These are phyloP conservation scores for Epichloe scottii DNA, from an alignment of 2,329 filamentous ascomycete genomes.

Conservation along the genomic window DNA sequence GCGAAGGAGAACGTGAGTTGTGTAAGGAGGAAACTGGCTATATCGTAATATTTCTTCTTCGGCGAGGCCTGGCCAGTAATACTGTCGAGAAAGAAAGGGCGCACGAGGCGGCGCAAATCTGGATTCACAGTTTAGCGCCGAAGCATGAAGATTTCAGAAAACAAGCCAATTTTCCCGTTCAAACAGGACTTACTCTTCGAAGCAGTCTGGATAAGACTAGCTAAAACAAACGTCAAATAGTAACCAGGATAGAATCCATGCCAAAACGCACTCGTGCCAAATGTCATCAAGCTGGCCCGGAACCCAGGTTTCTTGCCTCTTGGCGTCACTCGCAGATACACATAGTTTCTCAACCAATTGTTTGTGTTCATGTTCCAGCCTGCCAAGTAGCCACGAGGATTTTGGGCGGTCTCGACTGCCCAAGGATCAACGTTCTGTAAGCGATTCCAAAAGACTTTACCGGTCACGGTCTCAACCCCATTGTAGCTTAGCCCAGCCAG, in stretches of 20 bases:
- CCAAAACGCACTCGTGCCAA: conserved; percentile 91
- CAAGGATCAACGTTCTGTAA: conserved; percentile 80
- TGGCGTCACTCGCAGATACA: conserved; percentile 90
- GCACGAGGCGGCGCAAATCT: conserved; percentile 83
- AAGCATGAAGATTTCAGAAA: not conserved
- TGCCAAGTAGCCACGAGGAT: conserved; percentile 80
- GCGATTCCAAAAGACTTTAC: conserved; percentile 76
- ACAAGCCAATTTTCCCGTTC: not conserved
- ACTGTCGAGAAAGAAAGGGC: conserved; percentile 83
- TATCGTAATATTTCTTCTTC: conserved; percentile 77
- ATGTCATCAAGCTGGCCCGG: conserved; percentile 84
- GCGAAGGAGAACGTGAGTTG: conserved; percentile 76
- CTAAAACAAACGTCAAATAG: conserved; percentile 81
- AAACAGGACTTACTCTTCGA: conserved; percentile 68
- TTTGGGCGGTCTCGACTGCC: conserved; percentile 81
- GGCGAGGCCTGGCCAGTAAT: conserved; percentile 55
- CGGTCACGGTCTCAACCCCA: conserved; percentile 73
- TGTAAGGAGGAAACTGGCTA: conserved; percentile 61
- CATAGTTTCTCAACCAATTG: conserved; percentile 88
- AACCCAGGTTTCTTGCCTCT: conserved; percentile 95
- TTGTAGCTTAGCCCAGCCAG: conserved; percentile 90
- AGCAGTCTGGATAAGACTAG: conserved; percentile 80
- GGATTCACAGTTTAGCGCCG: not conserved
- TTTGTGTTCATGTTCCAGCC: conserved; percentile 99
- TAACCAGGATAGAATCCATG: conserved; percentile 97